Evolutionary conservation across 352 stramenopile genomes (phyloP), one percentile per base, ranked within the genome.

Genomic region (Globisporangium radiosum): DNA sequence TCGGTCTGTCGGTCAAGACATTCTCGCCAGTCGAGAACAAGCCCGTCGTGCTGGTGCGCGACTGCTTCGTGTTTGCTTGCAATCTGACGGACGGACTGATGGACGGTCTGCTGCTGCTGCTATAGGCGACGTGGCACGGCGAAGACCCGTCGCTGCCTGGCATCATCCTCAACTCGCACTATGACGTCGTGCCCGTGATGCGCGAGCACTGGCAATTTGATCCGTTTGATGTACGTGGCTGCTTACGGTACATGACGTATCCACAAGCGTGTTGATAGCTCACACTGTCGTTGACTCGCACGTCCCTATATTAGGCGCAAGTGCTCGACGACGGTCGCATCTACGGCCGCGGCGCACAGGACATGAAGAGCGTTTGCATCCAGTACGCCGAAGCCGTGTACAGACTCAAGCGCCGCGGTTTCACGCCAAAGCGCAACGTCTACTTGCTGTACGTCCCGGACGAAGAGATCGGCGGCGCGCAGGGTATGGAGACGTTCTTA

Each of bases 351-450:
- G 92, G 90, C 15, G 63, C 90, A 15, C 93, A 98, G 68, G 94
- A 98, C 67, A 98, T 98, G 94, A 98, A 98, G 69, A 96, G 90
- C 70, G 94, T 99, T 6, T 97, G 87, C 62, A 87, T 98, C 50
- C 96, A 99, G 71, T 99, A 99, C 69, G 79, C 97, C 7, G 87
- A 97, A 58, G 92, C 94, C 0, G 72, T 98, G 11, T 65, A 80
- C 9, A 64, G 75, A 2, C 68, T 98, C n/a, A 86, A 81, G 14
- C 25, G 75, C 3, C 56, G 71, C 3, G 76, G 74, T 2, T 97
- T 94, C 63, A 68, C 68, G 39, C 93, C 94, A 8, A 80, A 87
- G 57, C 86, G 96, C 47, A 92, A 87, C 33, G 81, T 98, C 43
- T 83, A 97, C 70, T 70, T 98, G 52, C 91, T 92, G 33, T 98